Base-by-base conservation (phyloP, 257 asterid genomes). In the Gentiana straminea region DNA sequence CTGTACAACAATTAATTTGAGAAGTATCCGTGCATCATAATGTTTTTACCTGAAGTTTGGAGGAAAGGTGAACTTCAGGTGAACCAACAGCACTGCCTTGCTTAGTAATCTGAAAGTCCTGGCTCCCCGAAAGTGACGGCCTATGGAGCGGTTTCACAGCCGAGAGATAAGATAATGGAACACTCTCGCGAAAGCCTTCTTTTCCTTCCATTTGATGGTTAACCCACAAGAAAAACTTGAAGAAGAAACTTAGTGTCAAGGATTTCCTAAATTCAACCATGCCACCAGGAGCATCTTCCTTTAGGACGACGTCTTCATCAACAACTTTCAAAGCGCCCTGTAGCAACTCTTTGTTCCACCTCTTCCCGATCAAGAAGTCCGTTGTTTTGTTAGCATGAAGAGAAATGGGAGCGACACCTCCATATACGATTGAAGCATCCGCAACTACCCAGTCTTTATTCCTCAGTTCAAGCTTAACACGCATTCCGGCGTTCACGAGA, bases 231-330 rank as follows among this genome's bases (percentile, higher is more conserved):
- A 74, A 91, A 69, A 81, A 87, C 67, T 91, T 91, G 70, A 91
- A 91, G 78, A 91, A 91, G 73, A 91, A 91, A 65, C 98, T 84
- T 32, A 81, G 64, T 13, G 84, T 74, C 62, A 91, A 67, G n/a
- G 98, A 91, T 72, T 69, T 76, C 45, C 95, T 85, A 57, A 84
- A 91, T 76, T 91, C 98, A 6, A 84, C 84, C 98, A 91, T 91
- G 68, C 98, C 98, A 37, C 98, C 98, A 1, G 96, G 95, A 35
- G 96, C 95, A 76, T 83, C 74, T 69, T 85, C 90, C 73, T 77
- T 84, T 77, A 91, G 67, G 66, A 79, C 74, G 70, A 91, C 75
- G 33, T 91, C 95, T 70, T 81, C 77, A 80, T 77, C 81, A 46
- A 87, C 67, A 61, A 79, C 70, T 56, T 77, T 52, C 63, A 87